phyloP scores from a whole-genome alignment of 345 rosid species.

The Lepidium africanum region DNA sequence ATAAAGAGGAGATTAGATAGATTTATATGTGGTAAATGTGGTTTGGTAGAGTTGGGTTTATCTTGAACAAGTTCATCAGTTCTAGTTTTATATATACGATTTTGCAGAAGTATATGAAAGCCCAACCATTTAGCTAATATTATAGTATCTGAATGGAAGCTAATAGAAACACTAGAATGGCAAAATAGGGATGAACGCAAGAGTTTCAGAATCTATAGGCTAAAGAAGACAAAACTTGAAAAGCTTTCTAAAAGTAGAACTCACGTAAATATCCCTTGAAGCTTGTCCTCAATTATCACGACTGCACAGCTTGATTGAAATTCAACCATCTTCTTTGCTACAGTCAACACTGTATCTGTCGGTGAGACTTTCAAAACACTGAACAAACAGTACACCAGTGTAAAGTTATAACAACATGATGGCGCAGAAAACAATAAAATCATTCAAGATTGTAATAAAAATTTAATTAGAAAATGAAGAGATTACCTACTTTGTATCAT shows the following conservation, averaged over 20 bases:
- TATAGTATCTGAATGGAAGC: not conserved
- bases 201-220: not conserved
- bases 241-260: constrained; percentile 20
- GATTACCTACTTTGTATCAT: constrained; percentile 98
- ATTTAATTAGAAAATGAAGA: constrained; percentile 24
- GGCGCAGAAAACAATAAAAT: not conserved
- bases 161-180: not conserved
- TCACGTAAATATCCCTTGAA: constrained; percentile 87
- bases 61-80: not conserved
- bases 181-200: not conserved
- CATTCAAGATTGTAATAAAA: not conserved
- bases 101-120: not conserved
- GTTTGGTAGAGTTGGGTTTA: not conserved
- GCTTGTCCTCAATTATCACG: constrained; percentile 66
- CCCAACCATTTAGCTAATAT: not conserved
- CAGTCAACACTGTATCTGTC: constrained; percentile 66
- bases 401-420: not conserved
- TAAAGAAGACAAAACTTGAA: constrained; percentile 2
- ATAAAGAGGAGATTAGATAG: not conserved
- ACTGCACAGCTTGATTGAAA: constrained; percentile 61
- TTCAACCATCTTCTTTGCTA: constrained; percentile 85
- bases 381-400: constrained; percentile 25
- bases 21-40: not conserved
- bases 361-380: constrained; percentile 83
- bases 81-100: not conserved